phyloP scores from a whole-genome alignment of 1,284 basidiomycete genomes.

The Vanrija sp. region DNA sequence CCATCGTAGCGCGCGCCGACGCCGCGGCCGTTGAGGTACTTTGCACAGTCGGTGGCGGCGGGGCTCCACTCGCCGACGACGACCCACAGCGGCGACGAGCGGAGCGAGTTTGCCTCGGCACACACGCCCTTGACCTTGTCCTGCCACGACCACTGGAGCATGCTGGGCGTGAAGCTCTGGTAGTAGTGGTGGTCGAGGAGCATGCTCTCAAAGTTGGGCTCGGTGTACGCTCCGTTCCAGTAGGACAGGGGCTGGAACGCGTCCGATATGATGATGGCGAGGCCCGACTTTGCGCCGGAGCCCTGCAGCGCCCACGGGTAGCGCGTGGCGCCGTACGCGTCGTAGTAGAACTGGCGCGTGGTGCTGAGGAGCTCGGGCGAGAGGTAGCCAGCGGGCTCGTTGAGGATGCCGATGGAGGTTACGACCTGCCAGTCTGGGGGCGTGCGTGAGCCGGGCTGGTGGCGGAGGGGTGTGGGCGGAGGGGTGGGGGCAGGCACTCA shows the following conservation, averaged over 20 bases:
- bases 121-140: constrained; percentile 66
- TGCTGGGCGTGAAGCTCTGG: constrained; percentile 66
- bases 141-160: constrained; percentile 57
- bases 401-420: constrained; percentile 52
- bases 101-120: constrained; percentile 52
- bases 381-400: constrained; percentile 73
- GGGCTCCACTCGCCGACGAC: constrained; percentile 75
- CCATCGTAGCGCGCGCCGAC: constrained; percentile 77
- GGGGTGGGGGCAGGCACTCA: not conserved
- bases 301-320: constrained; percentile 59
- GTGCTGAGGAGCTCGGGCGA: constrained; percentile 57
- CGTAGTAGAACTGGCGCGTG: constrained; percentile 63
- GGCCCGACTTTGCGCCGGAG: constrained; percentile 27
- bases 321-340: constrained; percentile 62
- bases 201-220: constrained; percentile 59
- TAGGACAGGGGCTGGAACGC: constrained; percentile 73
- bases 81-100: constrained; percentile 60
- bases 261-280: constrained; percentile 67
- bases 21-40: constrained; percentile 67
- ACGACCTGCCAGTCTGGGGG: constrained; percentile 57
- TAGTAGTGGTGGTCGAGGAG: constrained; percentile 81
- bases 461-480: not conserved
- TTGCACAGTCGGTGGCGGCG: constrained; percentile 80
- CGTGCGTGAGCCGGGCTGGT: not conserved
- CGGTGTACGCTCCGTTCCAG: constrained; percentile 67